phyloP scores from a whole-genome alignment of 2,329 filamentous ascomycete genomes.

The Hypoxylon sp. region DNA sequence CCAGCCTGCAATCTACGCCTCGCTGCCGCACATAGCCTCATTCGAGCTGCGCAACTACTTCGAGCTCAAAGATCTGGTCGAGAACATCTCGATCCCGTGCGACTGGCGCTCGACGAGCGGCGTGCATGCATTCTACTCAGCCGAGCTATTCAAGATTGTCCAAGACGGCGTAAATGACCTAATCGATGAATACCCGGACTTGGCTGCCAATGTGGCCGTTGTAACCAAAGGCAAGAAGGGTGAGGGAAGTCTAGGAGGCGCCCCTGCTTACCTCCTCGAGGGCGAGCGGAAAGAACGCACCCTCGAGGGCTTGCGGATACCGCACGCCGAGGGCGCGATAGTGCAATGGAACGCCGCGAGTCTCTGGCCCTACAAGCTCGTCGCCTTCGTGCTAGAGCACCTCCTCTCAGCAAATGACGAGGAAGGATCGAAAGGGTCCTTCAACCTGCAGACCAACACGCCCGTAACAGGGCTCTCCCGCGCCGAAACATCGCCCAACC shows the following conservation, averaged over 20 bases:
- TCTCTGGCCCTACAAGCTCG: conserved; percentile 88
- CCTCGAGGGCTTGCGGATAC: conserved; percentile 68
- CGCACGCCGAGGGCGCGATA: conserved; percentile 73
- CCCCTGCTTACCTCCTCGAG: conserved; percentile 44
- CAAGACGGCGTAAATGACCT: conserved; percentile 67
- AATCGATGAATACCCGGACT: conserved; percentile 66
- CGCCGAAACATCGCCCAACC: conserved; percentile 39
- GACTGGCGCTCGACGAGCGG: conserved; percentile 76
- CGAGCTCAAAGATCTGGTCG: conserved; percentile 71
- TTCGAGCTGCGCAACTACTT: conserved; percentile 81
- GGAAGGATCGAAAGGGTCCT: conserved; percentile 54
- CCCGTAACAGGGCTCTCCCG: conserved; percentile 69
- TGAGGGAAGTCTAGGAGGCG: conserved; percentile 30
- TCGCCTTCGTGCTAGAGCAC: conserved; percentile 77
- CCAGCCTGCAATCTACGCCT: conserved; percentile 76
- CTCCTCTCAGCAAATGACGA: conserved; percentile 58
- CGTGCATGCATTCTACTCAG: conserved; percentile 74
- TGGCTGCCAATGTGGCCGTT: conserved; percentile 65
- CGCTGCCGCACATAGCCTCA: conserved; percentile 71
- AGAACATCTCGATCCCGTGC: conserved; percentile 72
- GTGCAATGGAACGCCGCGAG: conserved; percentile 76
- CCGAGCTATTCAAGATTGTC: conserved; percentile 68
- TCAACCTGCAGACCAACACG: conserved; percentile 84
- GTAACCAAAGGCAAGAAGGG: conserved; percentile 55
- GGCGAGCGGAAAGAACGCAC: conserved; percentile 51